Evolutionary conservation across 2,329 filamentous ascomycete species (phyloP), one percentile per base, ranked within the genome.

Genomic region (Colletotrichum tabaci): DNA sequence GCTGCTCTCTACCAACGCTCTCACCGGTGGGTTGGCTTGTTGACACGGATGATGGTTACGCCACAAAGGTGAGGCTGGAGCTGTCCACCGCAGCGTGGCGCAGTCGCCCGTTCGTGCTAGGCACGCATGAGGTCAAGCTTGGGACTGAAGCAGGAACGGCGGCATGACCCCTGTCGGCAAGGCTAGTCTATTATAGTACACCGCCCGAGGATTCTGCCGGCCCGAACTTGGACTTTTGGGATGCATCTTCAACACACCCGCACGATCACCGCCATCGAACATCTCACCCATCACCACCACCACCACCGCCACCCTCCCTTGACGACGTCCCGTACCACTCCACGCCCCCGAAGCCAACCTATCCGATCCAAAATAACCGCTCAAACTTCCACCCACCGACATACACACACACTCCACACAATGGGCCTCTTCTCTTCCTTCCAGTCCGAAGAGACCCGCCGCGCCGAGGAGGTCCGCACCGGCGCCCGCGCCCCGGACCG

Each of bases 401-500:
- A 38, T 2, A 61, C 61, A 50, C 26, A 15, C 61, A 46, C 62
- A 46, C 57, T 68, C 35, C 44, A 68, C 38, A 49, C 18, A 61
- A 88, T 89, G 87, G 87, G 85, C 76, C 76, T 89, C 71, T 86
- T 89, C 80, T 83, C 83, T 73, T 78, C 77, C 72, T 78, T 82
- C 68, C 75, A 82, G 65, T 81, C 85, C 30, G 74, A 78, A 23
- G 80, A 82, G 58, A 80, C 82, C 74, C 86, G 86, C 81, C 84
- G 85, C 76, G 86, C 84, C 75, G 83, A 87, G 73, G 87, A 87
- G 75, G 85, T 90, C 75, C 88, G 88, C 80, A 81, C 82, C 73
- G 89, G 89, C 76, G 82, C 84, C 74, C 86, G 95, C 77, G 94
- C 95, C 6, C 96, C 96, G n/a, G 93, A 94, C 79, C 92, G 96